These are phyloP conservation scores for Leccinum rimulosum DNA, from an alignment of 768 basidiomycete species.

Conservation along the genomic window DNA sequence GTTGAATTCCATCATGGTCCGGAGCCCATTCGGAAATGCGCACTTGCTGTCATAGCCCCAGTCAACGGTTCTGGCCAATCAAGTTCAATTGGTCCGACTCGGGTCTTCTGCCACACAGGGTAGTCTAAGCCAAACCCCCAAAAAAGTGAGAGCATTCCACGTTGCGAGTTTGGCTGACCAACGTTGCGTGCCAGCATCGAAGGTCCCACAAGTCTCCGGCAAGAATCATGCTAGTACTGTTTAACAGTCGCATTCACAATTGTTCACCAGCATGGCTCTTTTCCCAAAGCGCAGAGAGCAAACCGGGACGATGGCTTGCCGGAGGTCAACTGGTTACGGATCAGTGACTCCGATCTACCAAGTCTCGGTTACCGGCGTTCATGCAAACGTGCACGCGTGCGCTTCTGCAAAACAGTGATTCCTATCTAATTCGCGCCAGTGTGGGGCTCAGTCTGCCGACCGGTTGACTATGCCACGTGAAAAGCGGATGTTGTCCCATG, in stretches of 20 bases:
- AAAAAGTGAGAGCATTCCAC: neutral
- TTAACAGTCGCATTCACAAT: neutral
- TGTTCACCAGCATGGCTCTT: neutral
- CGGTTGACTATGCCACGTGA: conserved; percentile 25
- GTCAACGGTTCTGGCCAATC: neutral
- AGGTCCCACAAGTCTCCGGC: neutral
- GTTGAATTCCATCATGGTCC: neutral
- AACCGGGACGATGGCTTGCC: neutral
- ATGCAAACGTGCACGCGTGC: no score
- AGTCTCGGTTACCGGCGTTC: neutral
- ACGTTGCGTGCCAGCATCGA: neutral
- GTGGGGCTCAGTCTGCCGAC: neutral
- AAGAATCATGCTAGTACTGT: neutral
- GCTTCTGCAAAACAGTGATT: neutral
- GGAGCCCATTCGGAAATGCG: neutral
- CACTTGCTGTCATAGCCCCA: neutral
- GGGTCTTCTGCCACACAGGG: neutral
- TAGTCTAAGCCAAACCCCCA: neutral
- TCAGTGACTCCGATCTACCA: no score
- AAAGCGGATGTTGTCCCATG: neutral
- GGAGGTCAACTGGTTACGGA: no score
- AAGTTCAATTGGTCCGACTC: neutral
- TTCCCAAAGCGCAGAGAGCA: neutral
- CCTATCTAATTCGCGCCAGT: neutral
- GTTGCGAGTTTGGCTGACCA: no score